Evolutionary conservation across 225 moss, liverwort and hornwort genomes (phyloP).

Genomic region (Thuidium tamariscinum): DNA sequence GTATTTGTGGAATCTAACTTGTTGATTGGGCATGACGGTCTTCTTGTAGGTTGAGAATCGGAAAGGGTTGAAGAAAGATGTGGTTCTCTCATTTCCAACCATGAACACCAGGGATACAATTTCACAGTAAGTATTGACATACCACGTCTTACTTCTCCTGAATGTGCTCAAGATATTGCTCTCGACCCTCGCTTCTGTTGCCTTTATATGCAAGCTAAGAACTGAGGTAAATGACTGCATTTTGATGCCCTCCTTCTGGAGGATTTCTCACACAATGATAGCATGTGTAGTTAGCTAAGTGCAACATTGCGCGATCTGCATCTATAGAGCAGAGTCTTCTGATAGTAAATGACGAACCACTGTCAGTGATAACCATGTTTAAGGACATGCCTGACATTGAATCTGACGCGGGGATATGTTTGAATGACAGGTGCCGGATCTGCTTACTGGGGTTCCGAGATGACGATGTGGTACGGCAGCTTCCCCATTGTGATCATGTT

Average conservation of each 20-base stretch:
- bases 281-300: neutral
- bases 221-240: neutral
- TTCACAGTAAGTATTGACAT: conserved; percentile 4
- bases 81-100: neutral
- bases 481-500: conserved; percentile 24
- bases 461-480: conserved; percentile 16
- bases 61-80: neutral
- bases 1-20: neutral
- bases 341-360: neutral
- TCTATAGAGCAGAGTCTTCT: neutral
- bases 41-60: conserved; percentile 4
- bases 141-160: neutral
- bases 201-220: neutral
- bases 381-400: neutral
- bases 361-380: neutral
- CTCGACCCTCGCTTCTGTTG: neutral
- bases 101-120: neutral
- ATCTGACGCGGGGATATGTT: neutral
- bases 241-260: neutral
- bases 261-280: neutral
- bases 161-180: neutral
- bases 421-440: conserved; percentile 25
- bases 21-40: neutral
- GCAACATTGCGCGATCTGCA: neutral
- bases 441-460: conserved; percentile 22